Percentiles rank a stretch among this genome's conserved stretches.
These are phyloP conservation scores for Cynanchum wilfordii DNA, from an alignment of 257 asterid species.

Conservation along the genomic window DNA sequence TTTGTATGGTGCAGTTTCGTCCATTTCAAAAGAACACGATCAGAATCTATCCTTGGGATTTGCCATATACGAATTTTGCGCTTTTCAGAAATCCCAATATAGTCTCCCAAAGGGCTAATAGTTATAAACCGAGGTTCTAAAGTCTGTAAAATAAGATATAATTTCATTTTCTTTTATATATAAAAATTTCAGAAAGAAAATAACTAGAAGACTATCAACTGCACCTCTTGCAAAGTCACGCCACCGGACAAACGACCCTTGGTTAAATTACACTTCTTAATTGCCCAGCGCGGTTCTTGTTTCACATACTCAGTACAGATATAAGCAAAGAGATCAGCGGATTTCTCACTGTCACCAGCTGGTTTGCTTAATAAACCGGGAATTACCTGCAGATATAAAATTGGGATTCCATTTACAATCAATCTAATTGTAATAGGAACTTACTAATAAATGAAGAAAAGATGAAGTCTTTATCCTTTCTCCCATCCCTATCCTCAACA, in stretches of 20 bases:
- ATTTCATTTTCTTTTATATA: neutral
- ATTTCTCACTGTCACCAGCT: slow-evolving; percentile 33
- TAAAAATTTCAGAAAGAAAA: neutral
- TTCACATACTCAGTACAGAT: slow-evolving; percentile 31
- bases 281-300: slow-evolving; percentile 32
- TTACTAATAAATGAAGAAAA: neutral
- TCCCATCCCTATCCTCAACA: neutral
- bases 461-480: neutral
- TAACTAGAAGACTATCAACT: neutral
- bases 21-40: slow-evolving; percentile 37
- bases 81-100: slow-evolving; percentile 56
- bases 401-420: neutral
- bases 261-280: slow-evolving; percentile 65
- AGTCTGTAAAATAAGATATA: slow-evolving; percentile 40
- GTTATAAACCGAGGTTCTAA: slow-evolving; percentile 38
- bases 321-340: slow-evolving; percentile 52
- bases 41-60: slow-evolving; percentile 68
- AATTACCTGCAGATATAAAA: slow-evolving; percentile 53
- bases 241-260: slow-evolving; percentile 65
- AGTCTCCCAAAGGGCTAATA: slow-evolving; percentile 55
- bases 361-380: slow-evolving; percentile 51
- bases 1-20: slow-evolving; percentile 78
- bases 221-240: slow-evolving; percentile 65
- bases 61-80: slow-evolving; percentile 73
- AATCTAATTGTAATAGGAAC: neutral